A percentile compares a stretch with the other conserved stretches of the same genome.
phyloP scores from a whole-genome alignment of 768 basidiomycete species.

The Cantharellus cinnabarinus region DNA sequence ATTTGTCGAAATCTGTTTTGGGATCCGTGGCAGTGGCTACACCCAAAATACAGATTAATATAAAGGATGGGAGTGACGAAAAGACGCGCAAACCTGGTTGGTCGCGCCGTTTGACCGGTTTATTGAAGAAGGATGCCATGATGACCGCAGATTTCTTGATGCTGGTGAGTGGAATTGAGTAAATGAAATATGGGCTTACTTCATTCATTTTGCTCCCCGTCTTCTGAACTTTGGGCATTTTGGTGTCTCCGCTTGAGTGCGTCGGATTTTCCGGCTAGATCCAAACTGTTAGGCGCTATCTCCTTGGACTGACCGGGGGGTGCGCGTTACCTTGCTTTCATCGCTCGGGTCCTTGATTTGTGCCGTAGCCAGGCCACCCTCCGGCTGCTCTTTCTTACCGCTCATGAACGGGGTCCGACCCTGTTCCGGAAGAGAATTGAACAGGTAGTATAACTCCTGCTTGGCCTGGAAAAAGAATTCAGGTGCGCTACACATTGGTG shows the following conservation, averaged over 20 bases:
- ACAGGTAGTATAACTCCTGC: conserved; percentile 30
- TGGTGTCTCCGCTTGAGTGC: neutral
- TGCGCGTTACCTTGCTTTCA: neutral
- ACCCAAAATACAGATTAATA: neutral
- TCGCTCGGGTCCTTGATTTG: conserved; percentile 12
- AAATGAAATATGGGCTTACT: too few species aligned
- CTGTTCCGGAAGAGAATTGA: conserved; percentile 34
- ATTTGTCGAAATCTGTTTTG: conserved; percentile 46
- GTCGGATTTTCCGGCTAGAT: conserved; percentile 4
- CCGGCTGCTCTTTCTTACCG: conserved; percentile 11
- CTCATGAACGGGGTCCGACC: conserved; percentile 30
- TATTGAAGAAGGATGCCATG: conserved; percentile 63
- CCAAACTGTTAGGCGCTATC: neutral
- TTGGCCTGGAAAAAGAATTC: conserved; percentile 27
- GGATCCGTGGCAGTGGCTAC: neutral
- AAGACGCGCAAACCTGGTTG: neutral
- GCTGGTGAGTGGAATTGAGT: conserved; percentile 7
- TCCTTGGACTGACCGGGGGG: neutral
- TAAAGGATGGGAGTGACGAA: neutral
- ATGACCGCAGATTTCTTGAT: conserved; percentile 53
- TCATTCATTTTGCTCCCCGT: too few species aligned
- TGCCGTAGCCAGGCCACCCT: conserved; percentile 16
- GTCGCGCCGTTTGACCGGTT: conserved; percentile 18
- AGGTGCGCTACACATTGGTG: neutral
- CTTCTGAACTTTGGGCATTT: too few species aligned